phyloP scores from a whole-genome alignment of 2,329 filamentous ascomycete genomes.

The Diaporthe citri region DNA sequence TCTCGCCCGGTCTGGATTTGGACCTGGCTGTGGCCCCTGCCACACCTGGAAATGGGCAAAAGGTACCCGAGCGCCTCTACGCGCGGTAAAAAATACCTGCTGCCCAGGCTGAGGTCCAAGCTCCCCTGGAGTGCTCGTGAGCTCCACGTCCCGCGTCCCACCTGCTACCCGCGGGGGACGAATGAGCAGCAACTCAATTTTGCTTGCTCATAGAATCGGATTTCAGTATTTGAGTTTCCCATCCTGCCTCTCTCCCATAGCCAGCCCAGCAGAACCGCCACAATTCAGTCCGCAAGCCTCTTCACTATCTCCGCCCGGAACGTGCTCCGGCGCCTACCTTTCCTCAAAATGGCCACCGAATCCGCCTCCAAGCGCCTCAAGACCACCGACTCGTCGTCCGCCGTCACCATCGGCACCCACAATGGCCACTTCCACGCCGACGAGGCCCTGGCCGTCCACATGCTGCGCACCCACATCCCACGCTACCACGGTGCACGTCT shows the following conservation, averaged over 20 bases:
- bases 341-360: slow-evolving; percentile 70
- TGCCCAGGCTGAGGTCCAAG: neutral
- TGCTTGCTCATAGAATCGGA: slow-evolving; percentile 34
- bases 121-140: neutral
- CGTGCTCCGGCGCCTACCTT: slow-evolving; percentile 57
- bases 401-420: slow-evolving; percentile 87
- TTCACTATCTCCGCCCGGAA: slow-evolving; percentile 36
- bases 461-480: slow-evolving; percentile 86
- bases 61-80: neutral
- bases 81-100: neutral
- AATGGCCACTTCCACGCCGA: slow-evolving; percentile 99
- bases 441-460: slow-evolving; percentile 95
- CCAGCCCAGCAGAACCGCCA: neutral
- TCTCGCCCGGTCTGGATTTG: neutral
- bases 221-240: slow-evolving; percentile 3
- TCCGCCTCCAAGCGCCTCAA: slow-evolving; percentile 86
- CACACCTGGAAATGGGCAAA: neutral
- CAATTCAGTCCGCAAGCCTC: neutral
- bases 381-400: slow-evolving; percentile 66
- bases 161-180: slow-evolving; percentile 20
- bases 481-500: slow-evolving; percentile 80
- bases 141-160: slow-evolving; percentile 13
- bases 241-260: neutral
- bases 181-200: slow-evolving; percentile 38
- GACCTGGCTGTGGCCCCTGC: neutral